These are phyloP conservation scores for Yarrowia phangngaensis DNA, from an alignment of 805 yeast genomes.

Conservation along the genomic window DNA sequence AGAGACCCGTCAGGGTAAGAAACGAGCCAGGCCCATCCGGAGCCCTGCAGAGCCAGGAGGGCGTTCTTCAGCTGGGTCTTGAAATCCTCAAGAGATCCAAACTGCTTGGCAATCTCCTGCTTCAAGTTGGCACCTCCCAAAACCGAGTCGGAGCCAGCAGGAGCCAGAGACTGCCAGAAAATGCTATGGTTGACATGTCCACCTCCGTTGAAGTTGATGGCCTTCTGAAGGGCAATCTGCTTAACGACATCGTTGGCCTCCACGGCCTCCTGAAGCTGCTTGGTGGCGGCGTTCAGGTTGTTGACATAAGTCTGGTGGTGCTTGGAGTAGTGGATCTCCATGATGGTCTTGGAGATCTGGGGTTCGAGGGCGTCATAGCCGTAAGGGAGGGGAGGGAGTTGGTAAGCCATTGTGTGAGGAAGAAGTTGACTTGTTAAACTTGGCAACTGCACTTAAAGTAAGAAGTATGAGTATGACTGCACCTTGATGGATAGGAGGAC, in stretches of 20 bases:
- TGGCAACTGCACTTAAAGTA: no score
- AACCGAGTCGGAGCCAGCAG: conserved; percentile 55
- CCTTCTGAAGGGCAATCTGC: conserved; percentile 57
- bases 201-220: conserved; percentile 85
- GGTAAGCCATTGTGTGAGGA: conserved; percentile 23
- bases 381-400: conserved; percentile 30
- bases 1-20: conserved; percentile 67
- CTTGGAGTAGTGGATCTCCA: conserved; percentile 62
- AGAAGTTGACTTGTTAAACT: no score
- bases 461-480: no score
- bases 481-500: no score
- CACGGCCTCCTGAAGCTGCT: conserved; percentile 62
- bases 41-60: conserved; percentile 83
- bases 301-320: conserved; percentile 88
- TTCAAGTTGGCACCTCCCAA: conserved; percentile 51
- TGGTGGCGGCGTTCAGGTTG: conserved; percentile 73
- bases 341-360: conserved; percentile 30
- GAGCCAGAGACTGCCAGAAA: conserved; percentile 86
- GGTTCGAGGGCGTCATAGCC: conserved; percentile 32
- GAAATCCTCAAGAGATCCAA: conserved; percentile 67
- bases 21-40: conserved; percentile 90
- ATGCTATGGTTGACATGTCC: conserved; percentile 79
- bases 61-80: conserved; percentile 57
- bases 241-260: conserved; percentile 55
- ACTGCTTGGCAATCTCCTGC: conserved; percentile 56